These are phyloP conservation scores for Arachis stenosperma DNA, from an alignment of 306 rosid genomes.

Conservation along the genomic window DNA sequence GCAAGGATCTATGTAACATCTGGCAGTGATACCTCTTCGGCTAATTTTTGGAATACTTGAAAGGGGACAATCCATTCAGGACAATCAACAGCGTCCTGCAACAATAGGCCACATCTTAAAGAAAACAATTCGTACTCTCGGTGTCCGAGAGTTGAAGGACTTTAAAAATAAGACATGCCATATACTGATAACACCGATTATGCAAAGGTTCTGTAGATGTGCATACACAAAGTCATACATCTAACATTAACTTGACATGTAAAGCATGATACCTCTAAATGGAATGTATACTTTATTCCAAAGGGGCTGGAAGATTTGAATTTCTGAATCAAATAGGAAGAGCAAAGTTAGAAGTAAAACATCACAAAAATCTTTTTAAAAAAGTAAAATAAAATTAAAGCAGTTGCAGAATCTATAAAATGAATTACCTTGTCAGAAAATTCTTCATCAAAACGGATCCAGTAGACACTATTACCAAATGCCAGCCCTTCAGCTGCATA, in stretches of 20 bases:
- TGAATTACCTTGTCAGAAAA: constrained; percentile 74
- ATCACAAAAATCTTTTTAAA: constrained; percentile 24
- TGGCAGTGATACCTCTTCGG: constrained; percentile 75
- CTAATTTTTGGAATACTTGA: constrained; percentile 75
- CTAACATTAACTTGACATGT: constrained; percentile 22
- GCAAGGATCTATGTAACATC: background rate
- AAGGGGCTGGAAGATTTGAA: constrained; percentile 86
- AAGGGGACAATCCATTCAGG: constrained; percentile 98
- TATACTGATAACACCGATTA: constrained; percentile 1
- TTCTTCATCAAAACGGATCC: constrained; percentile 89
- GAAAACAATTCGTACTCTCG: background rate
- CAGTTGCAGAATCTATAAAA: constrained; percentile 8
- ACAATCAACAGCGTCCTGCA: constrained; percentile 98
- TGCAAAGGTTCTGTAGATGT: constrained; percentile 15
- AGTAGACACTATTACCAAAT: constrained; percentile 53
- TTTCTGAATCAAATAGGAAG: constrained; percentile 62
- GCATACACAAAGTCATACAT: constrained; percentile 1
- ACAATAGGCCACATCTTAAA: constrained; percentile 24
- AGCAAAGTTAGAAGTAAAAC: constrained; percentile 39
- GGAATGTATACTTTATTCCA: constrained; percentile 92
- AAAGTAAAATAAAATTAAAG: background rate
- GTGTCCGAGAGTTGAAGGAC: background rate
- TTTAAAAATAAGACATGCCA: background rate
- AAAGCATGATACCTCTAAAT: constrained; percentile 70
- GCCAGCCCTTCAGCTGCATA: constrained; percentile 55